Evolutionary conservation across 1,284 basidiomycete genomes (phyloP).

Genomic region (Leucoagaricus sp.): DNA sequence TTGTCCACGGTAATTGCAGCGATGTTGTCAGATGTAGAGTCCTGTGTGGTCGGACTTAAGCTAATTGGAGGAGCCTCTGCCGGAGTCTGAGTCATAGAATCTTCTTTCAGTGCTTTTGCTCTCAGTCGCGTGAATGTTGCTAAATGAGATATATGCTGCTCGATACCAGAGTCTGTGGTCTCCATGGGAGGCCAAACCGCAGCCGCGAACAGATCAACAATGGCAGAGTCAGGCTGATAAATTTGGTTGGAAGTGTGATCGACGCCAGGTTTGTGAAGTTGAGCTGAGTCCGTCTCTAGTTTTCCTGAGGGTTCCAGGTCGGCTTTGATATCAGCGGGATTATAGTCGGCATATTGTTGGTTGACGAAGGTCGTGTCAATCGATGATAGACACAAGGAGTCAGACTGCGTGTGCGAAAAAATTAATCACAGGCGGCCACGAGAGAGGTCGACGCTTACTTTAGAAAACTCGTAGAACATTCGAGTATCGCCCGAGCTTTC

Average conservation of each 20-base stretch:
- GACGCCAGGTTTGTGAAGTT: background rate
- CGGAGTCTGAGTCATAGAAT: slow-evolving; percentile 15
- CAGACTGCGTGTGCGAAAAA: background rate
- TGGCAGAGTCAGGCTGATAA: background rate
- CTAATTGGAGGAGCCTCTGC: slow-evolving; percentile 13
- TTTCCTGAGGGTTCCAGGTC: too few species aligned
- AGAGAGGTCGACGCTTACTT: background rate
- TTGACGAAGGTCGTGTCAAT: background rate
- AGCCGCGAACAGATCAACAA: background rate
- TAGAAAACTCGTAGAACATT: background rate
- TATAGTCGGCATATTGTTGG: background rate
- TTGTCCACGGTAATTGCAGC: slow-evolving; percentile 49
- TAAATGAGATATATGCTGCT: slow-evolving; percentile 3
- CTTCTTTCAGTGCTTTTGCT: background rate
- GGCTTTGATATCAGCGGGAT: background rate
- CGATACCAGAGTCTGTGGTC: background rate
- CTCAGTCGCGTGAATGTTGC: background rate
- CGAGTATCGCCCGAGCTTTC: background rate
- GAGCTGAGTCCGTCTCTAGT: too few species aligned
- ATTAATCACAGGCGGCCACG: background rate
- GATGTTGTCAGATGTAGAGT: slow-evolving; percentile 17
- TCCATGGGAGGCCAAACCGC: background rate
- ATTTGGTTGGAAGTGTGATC: background rate
- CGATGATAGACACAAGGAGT: background rate
- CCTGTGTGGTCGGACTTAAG: slow-evolving; percentile 2